Evolutionary conservation across 1,284 basidiomycete species (phyloP).

Genomic region (Pisolithus thermaeus): DNA sequence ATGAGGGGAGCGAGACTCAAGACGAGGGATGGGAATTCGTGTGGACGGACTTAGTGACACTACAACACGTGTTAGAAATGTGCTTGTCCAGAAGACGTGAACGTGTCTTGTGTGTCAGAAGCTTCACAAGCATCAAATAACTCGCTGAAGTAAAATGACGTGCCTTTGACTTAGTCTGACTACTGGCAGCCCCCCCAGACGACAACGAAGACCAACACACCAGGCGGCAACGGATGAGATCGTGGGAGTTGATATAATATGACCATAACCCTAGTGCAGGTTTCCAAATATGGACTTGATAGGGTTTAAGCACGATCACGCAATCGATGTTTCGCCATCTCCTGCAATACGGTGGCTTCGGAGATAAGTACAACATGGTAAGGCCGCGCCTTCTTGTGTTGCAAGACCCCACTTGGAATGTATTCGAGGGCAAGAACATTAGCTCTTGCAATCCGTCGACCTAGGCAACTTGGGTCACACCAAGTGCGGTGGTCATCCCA

Average conservation of each 20-base stretch:
- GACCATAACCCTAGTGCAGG: conserved; percentile 6
- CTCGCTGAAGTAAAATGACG: conserved; percentile 12
- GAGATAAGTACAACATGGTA: neutral
- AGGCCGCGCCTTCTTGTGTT: neutral
- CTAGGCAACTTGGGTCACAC: neutral
- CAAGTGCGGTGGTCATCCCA: neutral
- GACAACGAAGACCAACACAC: neutral
- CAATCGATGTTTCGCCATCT: neutral
- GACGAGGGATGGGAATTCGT: neutral
- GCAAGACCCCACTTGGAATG: neutral
- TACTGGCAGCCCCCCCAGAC: neutral
- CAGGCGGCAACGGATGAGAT: neutral
- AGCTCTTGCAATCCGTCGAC: neutral
- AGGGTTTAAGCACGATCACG: neutral
- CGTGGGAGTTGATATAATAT: neutral
- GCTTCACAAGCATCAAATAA: conserved; percentile 2
- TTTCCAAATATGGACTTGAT: neutral
- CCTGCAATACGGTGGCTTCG: neutral
- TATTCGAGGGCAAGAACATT: neutral
- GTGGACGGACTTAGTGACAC: conserved; percentile 4
- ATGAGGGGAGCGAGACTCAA: neutral
- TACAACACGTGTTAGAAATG: conserved; percentile 11
- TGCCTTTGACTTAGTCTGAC: neutral
- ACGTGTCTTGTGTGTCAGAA: conserved; percentile 3
- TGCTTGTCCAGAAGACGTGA: conserved; percentile 7